Conservation (phyloP, 345 rosid species). For the Eucalyptus curtisii region DNA sequence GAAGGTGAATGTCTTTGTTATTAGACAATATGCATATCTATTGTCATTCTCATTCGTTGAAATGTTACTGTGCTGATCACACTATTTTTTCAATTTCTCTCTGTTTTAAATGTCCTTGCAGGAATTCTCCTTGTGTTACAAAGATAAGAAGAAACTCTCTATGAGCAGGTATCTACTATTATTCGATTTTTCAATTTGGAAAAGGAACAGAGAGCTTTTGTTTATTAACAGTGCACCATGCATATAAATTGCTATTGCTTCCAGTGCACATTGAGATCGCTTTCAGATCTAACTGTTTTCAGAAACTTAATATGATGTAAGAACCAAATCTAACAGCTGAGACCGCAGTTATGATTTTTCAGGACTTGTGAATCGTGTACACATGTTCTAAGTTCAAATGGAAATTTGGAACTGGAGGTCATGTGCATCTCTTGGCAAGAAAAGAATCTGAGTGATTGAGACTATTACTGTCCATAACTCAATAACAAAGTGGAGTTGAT, state of each 20-base stretch:
- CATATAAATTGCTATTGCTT: neutral
- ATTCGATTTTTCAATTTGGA: neutral
- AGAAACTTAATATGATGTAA: neutral
- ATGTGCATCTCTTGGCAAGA: too few relatives aligned
- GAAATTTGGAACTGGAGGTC: too few relatives aligned
- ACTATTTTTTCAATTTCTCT: neutral
- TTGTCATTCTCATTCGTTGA: neutral
- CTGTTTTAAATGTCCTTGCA: neutral
- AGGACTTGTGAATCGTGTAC: too few relatives aligned
- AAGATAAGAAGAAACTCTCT: neutral
- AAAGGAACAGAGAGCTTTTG: neutral
- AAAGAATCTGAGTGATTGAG: neutral
- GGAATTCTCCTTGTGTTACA: neutral
- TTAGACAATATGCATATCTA: neutral
- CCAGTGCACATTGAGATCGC: neutral
- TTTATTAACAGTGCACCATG: neutral
- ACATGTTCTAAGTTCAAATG: too few relatives aligned
- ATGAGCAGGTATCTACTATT: neutral
- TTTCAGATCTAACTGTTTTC: neutral
- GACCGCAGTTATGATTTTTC: too few relatives aligned
- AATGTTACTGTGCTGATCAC: neutral
- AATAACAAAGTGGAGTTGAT: neutral
- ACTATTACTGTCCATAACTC: neutral
- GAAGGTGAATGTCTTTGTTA: neutral
- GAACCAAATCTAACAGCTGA: neutral